These are phyloP conservation scores for Ophiocordyceps australis DNA, from an alignment of 2,329 filamentous ascomycete species.

Conservation along the genomic window DNA sequence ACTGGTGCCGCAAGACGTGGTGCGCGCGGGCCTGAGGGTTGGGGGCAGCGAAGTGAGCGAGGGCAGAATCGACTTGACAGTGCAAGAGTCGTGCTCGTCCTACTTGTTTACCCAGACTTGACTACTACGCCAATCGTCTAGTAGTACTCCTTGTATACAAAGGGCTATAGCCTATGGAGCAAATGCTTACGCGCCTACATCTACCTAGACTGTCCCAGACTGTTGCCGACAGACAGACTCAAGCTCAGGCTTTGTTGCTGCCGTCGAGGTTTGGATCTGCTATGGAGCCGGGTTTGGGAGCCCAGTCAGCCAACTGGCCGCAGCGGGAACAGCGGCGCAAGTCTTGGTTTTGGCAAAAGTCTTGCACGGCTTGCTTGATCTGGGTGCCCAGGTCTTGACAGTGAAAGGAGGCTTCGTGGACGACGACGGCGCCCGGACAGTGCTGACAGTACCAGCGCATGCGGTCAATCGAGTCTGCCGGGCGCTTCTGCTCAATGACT, in stretches of 20 bases:
- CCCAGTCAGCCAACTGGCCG: constrained; percentile 55
- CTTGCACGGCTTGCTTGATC: constrained; percentile 80
- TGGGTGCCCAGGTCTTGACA: constrained; percentile 84
- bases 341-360: constrained; percentile 49
- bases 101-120: constrained; percentile 65
- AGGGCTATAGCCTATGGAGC: too few relatives aligned
- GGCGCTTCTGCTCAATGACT: constrained; percentile 74
- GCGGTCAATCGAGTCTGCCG: constrained; percentile 49
- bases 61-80: constrained; percentile 64
- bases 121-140: too few relatives aligned
- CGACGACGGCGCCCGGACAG: constrained; percentile 41
- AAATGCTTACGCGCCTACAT: too few relatives aligned
- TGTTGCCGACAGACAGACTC: too few relatives aligned
- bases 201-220: too few relatives aligned
- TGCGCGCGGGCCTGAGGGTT: constrained; percentile 68
- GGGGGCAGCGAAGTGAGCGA: constrained; percentile 70
- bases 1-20: constrained; percentile 70
- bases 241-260: too few relatives aligned
- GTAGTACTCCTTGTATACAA: too few relatives aligned
- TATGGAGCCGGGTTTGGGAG: constrained; percentile 42
- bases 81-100: constrained; percentile 59
- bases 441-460: constrained; percentile 79
- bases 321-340: constrained; percentile 63
- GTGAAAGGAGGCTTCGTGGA: constrained; percentile 76
- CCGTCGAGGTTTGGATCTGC: constrained; percentile 36